Base-by-base conservation (phyloP, 1,139 yeast species). In the Meyerozyma elateridarum region DNA sequence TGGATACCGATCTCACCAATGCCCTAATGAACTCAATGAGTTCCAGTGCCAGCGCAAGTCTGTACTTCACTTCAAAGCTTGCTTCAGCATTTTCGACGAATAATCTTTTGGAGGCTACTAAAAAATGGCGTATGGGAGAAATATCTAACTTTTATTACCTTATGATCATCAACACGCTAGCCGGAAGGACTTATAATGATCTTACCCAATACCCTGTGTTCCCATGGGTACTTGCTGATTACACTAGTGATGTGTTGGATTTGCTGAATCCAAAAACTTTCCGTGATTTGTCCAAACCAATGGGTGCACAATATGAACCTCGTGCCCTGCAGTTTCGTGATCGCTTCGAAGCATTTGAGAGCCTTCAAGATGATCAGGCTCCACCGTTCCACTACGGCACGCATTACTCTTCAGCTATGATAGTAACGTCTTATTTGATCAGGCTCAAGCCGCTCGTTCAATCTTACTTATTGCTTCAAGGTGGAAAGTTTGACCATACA, bases 371-470 rank as follows among this genome's bases (percentile, higher is more conserved):
- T 36, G 27, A 26, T n/a, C 25, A 31, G 18, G 44, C 56, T 2
- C 87, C 88, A 0, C 83, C 95, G 0, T 85, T 85, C 54, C 95
- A 85, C 52, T 85, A 85, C 49, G 96, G 96, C 3, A 85, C 96
- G 0, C 96, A 85, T 53, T 85, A 85, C 51, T 85, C 95, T 0
- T 84, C 94, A 0, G 94, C 95, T 0, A 85, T 85, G 96, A 85
- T 85, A 47, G 95, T 84, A 2, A 72, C 93, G 0, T 80, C 91
- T 0, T 85, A 73, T 44, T 55, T 85, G 40, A 84, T 85, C 25
- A 64, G 96, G 31, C 47, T 85, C 20, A 73, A 78, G 39, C 96
- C 96, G 0, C 83, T 78, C 52, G 89, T 82, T 2, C 85, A 82
- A 36, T 80, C 93, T 0, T 85, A 82, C 46, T 58, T 84, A 30